Percentiles rank a stretch among this genome's conserved stretches.
Conservation (phyloP, 192 early-diverging fungal genomes). For the Coemansia sp. region DNA sequence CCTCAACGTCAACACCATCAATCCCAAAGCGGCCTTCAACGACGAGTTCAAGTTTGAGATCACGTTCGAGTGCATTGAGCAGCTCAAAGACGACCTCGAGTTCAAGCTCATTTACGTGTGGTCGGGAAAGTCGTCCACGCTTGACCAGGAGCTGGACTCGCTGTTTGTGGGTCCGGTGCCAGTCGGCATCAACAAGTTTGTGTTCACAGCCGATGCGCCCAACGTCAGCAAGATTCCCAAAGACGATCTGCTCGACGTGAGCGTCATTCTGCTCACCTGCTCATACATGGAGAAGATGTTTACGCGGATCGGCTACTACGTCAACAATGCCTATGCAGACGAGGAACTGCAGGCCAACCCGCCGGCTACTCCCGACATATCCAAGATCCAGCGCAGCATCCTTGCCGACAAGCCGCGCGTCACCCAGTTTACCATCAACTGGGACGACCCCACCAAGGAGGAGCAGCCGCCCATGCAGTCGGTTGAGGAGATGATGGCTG, state of each 20-base stretch:
- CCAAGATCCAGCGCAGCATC: slow-evolving; percentile 80
- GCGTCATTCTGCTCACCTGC: slow-evolving; percentile 87
- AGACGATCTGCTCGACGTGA: slow-evolving; percentile 82
- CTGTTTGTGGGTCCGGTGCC: slow-evolving; percentile 96
- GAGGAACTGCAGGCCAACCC: slow-evolving; percentile 76
- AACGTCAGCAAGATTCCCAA: slow-evolving; percentile 73
- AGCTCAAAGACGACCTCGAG: slow-evolving; percentile 89
- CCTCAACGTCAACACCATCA: slow-evolving; percentile 76
- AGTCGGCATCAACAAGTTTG: slow-evolving; percentile 90
- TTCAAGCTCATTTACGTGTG: slow-evolving; percentile 97
- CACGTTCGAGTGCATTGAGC: slow-evolving; percentile 92
- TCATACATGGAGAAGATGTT: slow-evolving; percentile 90
- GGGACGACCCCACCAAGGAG: slow-evolving; percentile 51
- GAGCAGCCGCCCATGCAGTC: slow-evolving; percentile 30
- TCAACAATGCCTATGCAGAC: slow-evolving; percentile 93
- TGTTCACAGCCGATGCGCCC: slow-evolving; percentile 75
- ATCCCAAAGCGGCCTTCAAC: slow-evolving; percentile 82
- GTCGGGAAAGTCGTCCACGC: slow-evolving; percentile 72
- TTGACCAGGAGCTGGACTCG: slow-evolving; percentile 92
- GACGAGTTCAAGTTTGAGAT: slow-evolving; percentile 90
- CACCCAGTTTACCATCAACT: slow-evolving; percentile 77
- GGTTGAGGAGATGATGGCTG: slow-evolving; percentile 19
- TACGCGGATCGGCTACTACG: slow-evolving; percentile 96
- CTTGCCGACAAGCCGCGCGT: slow-evolving; percentile 94
- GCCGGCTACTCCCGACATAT: slow-evolving; percentile 67